phyloP scores from a whole-genome alignment of 164 flowering plant species.

The Liriodendron chinense region DNA sequence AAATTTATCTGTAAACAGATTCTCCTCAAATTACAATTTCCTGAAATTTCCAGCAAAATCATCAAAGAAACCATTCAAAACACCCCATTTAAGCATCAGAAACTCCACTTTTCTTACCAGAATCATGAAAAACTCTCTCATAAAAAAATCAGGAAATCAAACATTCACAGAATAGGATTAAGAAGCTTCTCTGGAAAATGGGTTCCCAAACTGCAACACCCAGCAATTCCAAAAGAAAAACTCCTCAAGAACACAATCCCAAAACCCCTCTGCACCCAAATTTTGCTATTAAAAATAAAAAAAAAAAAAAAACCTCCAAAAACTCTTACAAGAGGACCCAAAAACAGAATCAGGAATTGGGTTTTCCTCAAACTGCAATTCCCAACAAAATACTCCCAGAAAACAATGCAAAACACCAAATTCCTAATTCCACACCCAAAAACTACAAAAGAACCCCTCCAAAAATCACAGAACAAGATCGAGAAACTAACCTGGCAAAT shows the following conservation, averaged over 20 bases:
- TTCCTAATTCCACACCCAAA: background rate
- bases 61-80: background rate
- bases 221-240: background rate
- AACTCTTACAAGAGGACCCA: background rate
- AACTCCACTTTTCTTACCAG: background rate
- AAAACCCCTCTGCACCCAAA: background rate
- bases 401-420: background rate
- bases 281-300: too few species aligned
- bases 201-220: background rate
- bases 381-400: background rate
- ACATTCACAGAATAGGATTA: background rate
- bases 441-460: background rate
- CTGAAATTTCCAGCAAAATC: background rate
- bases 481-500: constrained; percentile 1
- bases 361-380: background rate
- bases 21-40: background rate
- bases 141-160: too few species aligned
- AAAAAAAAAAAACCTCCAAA: too few species aligned
- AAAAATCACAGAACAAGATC: background rate
- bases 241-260: background rate
- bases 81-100: background rate
- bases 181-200: background rate
- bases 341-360: background rate
- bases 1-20: background rate
- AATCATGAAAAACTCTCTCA: background rate